Evolutionary conservation across 176 grass and related monocot genomes (phyloP), one percentile per base, ranked within the genome.

Genomic region (Carex cristatella): DNA sequence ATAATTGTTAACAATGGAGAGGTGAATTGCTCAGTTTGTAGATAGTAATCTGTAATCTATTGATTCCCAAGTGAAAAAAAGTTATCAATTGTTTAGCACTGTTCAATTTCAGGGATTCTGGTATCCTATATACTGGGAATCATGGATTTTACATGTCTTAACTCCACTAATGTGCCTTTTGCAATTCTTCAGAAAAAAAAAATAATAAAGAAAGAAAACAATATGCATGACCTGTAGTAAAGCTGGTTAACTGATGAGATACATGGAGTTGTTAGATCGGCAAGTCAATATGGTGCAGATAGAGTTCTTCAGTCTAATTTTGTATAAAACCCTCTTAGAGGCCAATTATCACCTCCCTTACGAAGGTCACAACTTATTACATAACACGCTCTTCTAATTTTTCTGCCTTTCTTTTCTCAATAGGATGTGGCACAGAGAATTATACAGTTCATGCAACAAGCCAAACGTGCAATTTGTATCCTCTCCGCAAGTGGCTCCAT

Each of bases 391-490:
- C 5, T 30, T 30, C 9, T 57, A 58, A 69, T 63, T 46, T 82
- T 32, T 30, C 48, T 51, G 53, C 64, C n/a, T 82, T 79, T 35
- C 19, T 38, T 65, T 69, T 79, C 49, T 79, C 11, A 10, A 56
- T 57, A 90, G 88, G 88, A 90, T 64, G 80, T 90, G 44, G 49
- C 62, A 16, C 84, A 90, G 54, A 90, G 48, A 86, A 90, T 90
- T 56, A 61, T 86, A 62, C 82, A 85, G 82, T 90, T 86, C 48
- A 65, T 72, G 62, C 84, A 83, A 54, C 61, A 84, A 46, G 38
- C 55, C 32, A 76, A 83, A 57, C 88, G 85, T 79, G 80, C 88
- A 54, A 83, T 86, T 80, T 90, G 88, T 63, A 86, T 90, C 67
- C 69, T 90, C 57, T 86, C 84, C 51, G 88, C 88, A 18, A 86